phyloP scores from a whole-genome alignment of 1,284 basidiomycete species.

The Rhodotorula sp. region DNA sequence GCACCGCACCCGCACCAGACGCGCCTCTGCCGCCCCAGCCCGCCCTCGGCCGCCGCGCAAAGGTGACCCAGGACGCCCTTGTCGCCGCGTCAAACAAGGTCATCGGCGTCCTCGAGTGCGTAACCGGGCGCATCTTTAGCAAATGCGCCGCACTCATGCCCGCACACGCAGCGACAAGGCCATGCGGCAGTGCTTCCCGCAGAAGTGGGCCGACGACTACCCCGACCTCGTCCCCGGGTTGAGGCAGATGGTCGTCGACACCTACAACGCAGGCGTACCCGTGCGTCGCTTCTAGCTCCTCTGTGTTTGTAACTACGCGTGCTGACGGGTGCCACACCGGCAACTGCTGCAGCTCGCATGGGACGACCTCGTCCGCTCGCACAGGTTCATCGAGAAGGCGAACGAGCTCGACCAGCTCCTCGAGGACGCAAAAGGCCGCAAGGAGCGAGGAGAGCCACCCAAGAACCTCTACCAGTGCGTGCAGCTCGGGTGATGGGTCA shows the following conservation, averaged over 20 bases:
- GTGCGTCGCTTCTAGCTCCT: not conserved
- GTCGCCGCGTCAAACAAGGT: slow-evolving; percentile 13
- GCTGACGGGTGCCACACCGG: not conserved
- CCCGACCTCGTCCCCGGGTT: slow-evolving; percentile 19
- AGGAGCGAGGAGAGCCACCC: slow-evolving; percentile 13
- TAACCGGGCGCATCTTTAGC: not conserved
- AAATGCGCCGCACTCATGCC: not conserved
- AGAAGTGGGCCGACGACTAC: slow-evolving; percentile 12
- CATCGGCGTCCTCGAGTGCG: slow-evolving; percentile 23
- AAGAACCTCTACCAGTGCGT: slow-evolving; percentile 18
- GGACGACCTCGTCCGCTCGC: slow-evolving; percentile 16
- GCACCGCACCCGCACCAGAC: not conserved
- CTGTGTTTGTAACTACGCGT: not conserved
- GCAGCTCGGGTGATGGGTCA: not conserved
- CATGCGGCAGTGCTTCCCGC: slow-evolving; percentile 35
- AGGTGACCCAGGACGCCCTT: slow-evolving; percentile 21
- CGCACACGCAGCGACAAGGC: slow-evolving; percentile 22
- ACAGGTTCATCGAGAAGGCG: slow-evolving; percentile 19
- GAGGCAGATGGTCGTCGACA: slow-evolving; percentile 7
- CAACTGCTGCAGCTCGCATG: slow-evolving; percentile 17
- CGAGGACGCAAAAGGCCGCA: slow-evolving; percentile 10
- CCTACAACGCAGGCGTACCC: slow-evolving; percentile 17
- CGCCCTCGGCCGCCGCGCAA: slow-evolving; percentile 15
- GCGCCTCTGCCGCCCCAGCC: not conserved
- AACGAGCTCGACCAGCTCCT: slow-evolving; percentile 27